Base-by-base conservation (phyloP, 2,329 filamentous ascomycete genomes). In the Fusarium irregulare region DNA sequence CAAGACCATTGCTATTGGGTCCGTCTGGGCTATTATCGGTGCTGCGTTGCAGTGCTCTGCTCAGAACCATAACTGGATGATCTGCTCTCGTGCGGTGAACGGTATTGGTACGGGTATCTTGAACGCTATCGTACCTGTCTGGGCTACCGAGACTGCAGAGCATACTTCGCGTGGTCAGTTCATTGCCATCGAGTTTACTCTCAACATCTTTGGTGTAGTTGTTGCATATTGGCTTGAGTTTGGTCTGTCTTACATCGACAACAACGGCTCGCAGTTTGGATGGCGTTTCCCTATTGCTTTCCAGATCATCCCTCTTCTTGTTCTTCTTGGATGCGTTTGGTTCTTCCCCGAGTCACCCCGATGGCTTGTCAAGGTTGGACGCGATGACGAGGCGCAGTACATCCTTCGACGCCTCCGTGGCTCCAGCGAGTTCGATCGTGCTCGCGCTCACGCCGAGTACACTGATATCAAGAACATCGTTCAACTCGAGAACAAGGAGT, bases 211-310 rank as follows among this genome's bases (percentile, higher is more conserved):
- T 12, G 73, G 73, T 3, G 73, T 75, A 80, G 86, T 77, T 0
- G 78, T 81, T 4, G 79, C 79, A 5, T 92, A 92, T 69, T 91
- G 88, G 88, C 77, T 85, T 9, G 83, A 85, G 70, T 89, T 86
- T 67, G 89, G 88, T 4, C 81, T 88, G 12, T 88, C 87, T 0
- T 91, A 88, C 74, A 85, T 89, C 68, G 85, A 89, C 60, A 83
- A 84, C 34, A 87, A 87, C 13, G 81, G 80, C 3, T 89, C 87
- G 0, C 80, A 86, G 0, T 86, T 92, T 72, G 85, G 86, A 42
- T 92, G 90, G 89, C 81, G 90, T 7, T 92, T 93, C 69, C 90
- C 89, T 0, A 86, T 92, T 60, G 89, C 88, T 0, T 92, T 92
- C 77, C 90, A 92, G 73, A 91, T 92, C 34, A 77, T 91, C 1